Evolutionary conservation across 2,329 filamentous ascomycete genomes (phyloP), one percentile per base, ranked within the genome.

Genomic region (Aspergillaceae sp.): DNA sequence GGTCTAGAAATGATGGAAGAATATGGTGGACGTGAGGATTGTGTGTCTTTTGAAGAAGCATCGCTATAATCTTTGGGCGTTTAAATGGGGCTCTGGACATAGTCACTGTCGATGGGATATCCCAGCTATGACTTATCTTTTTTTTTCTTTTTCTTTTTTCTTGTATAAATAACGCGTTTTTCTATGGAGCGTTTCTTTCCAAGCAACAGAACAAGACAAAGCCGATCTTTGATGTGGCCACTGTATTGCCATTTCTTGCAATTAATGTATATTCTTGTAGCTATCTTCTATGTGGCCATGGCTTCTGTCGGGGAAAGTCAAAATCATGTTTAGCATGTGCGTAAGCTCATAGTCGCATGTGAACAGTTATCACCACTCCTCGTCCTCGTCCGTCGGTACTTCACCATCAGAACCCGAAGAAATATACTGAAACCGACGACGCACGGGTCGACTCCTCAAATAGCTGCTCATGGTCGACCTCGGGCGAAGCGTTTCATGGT

Each of bases 381-480:
- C 33, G n/a, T 51, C 44, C 4, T 51, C 52, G 1, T 50, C 46
- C 19, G 19, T 19, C 2, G 19, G 19, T 19, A 19, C 19, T 27
- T 52, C 46, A 9, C 51, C 44, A 8, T 53, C 50, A 5, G 47
- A 8, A 19, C 19, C 19, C 19, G 19, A 19, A 19, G 19, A 19
- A 19, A 19, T 19, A 19, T 19, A 19, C 19, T 19, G 19, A 32
- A 40, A 45, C 41, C 46, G 27, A 19, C 54, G 49, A 10, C 48
- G 47, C 32, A 59, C 54, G 47, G 56, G 53, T 29, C 52, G 50
- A 45, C 56, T 56, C 35, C 50, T 59, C 45, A 55, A 37, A n/a
- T 50, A 51, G 11, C 52, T 51, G 29, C 46, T n/a, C 35, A 11
- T n/a, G n/a, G 35, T 10, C 35, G 19, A 32, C 30, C 6, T 9